A percentile compares a stretch with the other conserved stretches of the same genome.
Evolutionary conservation across 345 rosid species (phyloP).

Genomic region (Cardiospermum halicacabum): DNA sequence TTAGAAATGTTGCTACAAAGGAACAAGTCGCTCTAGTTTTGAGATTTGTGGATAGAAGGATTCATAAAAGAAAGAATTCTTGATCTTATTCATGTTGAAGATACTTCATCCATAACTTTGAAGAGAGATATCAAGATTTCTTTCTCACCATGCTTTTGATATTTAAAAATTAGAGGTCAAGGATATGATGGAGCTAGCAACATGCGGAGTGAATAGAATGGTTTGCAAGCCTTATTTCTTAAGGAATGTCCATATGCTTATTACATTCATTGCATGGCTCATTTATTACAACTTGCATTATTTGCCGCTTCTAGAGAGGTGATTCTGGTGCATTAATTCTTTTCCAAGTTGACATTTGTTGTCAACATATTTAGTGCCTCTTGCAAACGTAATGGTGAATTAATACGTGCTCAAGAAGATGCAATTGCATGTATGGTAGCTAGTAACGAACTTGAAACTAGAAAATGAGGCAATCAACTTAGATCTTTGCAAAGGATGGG

Average conservation of each 20-base stretch:
- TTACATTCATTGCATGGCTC: neutral
- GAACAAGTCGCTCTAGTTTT: too few relatives aligned
- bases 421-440: too few relatives aligned
- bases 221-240: neutral
- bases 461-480: conserved; percentile 1
- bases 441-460: neutral
- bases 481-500: neutral
- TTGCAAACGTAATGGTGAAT: neutral
- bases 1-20: too few relatives aligned
- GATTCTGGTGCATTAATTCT: conserved; percentile 1
- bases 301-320: neutral
- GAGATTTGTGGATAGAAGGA: too few relatives aligned
- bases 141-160: neutral
- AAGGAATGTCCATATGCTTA: neutral
- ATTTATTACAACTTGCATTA: neutral
- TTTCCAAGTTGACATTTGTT: conserved; percentile 3
- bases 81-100: neutral
- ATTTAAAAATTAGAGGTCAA: neutral
- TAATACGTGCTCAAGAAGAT: too few relatives aligned
- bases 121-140: neutral
- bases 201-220: neutral
- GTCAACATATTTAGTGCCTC: neutral
- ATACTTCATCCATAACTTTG: neutral
- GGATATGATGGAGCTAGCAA: neutral
- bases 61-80: too few relatives aligned